phyloP scores from a whole-genome alignment of 2,329 filamentous ascomycete species.

The Sclerotinia nivalis region DNA sequence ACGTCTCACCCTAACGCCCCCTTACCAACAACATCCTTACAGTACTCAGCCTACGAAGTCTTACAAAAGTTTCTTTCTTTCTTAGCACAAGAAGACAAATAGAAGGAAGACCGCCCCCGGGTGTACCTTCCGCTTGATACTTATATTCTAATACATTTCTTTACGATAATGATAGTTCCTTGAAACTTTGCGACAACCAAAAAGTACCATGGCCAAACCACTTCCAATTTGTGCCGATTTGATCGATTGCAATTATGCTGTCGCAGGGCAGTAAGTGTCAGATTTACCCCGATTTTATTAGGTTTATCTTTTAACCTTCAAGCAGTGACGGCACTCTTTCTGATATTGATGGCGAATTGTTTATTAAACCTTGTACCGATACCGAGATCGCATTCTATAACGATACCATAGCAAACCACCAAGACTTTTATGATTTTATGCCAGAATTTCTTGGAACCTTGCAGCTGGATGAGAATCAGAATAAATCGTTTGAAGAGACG shows the following conservation, averaged over 20 bases:
- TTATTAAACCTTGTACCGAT: conserved; percentile 91
- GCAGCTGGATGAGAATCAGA: conserved; percentile 59
- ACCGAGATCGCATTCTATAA: conserved; percentile 91
- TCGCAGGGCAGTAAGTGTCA: conserved; percentile 77
- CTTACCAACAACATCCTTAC: not conserved
- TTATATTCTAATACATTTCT: conserved; percentile 28
- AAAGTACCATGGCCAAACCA: conserved; percentile 43
- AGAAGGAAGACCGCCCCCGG: conserved; percentile 18
- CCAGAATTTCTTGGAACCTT: conserved; percentile 83
- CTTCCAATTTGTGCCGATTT: conserved; percentile 54
- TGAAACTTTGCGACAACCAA: conserved; percentile 28
- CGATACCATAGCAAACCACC: conserved; percentile 60
- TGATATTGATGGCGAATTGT: conserved; percentile 77
- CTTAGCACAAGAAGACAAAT: conserved; percentile 19
- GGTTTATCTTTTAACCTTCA: conserved; percentile 25
- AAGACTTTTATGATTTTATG: conserved; percentile 76
- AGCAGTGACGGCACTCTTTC: conserved; percentile 84
- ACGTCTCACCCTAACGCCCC: conserved; percentile 16
- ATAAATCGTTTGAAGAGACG: conserved; percentile 52
- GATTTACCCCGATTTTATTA: conserved; percentile 6
- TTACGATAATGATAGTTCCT: conserved; percentile 40
- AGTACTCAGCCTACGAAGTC: conserved; percentile 25
- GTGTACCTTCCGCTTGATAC: conserved; percentile 12
- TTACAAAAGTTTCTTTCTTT: not conserved
- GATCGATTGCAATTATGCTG: conserved; percentile 70